Percentiles rank a stretch among this genome's conserved stretches.
Evolutionary conservation across 139 green algal species (phyloP).

Genomic region (Coccomyxa sp.): DNA sequence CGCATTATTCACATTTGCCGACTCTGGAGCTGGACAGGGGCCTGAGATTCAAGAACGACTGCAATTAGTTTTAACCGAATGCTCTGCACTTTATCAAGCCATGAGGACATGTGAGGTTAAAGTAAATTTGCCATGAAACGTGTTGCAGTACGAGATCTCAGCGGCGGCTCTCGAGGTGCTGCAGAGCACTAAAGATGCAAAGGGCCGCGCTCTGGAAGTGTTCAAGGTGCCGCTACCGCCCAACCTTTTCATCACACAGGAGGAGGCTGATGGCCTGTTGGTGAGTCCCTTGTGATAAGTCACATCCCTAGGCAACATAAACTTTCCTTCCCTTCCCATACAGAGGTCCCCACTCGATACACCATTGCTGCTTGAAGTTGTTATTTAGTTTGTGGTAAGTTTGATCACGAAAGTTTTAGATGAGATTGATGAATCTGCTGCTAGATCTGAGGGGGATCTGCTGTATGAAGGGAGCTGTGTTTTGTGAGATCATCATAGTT

Average conservation of each 20-base stretch:
- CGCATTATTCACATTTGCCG: neutral
- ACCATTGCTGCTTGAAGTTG: neutral
- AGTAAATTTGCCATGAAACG: neutral
- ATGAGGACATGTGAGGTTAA: neutral
- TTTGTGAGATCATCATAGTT: neutral
- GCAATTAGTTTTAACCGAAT: neutral
- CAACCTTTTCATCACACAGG: conserved; percentile 40
- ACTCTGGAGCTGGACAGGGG: neutral
- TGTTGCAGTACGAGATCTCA: conserved; percentile 30
- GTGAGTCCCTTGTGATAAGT: neutral
- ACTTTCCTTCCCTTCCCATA: too few species aligned
- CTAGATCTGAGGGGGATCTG: neutral
- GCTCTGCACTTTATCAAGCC: neutral
- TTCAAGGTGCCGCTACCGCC: conserved; percentile 63
- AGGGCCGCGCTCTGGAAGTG: conserved; percentile 51
- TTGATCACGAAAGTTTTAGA: neutral
- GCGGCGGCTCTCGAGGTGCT: conserved; percentile 35
- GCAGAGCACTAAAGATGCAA: conserved; percentile 39
- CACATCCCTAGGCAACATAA: too few species aligned
- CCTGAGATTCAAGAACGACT: neutral
- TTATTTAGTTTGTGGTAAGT: neutral
- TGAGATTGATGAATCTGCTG: neutral
- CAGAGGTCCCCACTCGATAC: neutral
- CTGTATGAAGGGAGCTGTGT: neutral
- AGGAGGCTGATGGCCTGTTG: conserved; percentile 27